These are phyloP conservation scores for Plasmodium vinckei DNA, from an alignment of 169 alveolate genomes.

Conservation along the genomic window DNA sequence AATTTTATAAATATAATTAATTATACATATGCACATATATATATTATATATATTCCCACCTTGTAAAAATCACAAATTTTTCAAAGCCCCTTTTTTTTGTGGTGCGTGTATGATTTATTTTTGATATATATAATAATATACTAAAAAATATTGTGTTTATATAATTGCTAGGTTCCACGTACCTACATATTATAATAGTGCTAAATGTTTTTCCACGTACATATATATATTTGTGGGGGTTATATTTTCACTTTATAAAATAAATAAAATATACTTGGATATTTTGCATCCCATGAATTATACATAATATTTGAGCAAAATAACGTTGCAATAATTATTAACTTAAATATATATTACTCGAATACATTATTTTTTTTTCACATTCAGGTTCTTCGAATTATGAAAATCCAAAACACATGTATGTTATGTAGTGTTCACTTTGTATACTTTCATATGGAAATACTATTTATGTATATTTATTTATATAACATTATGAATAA, in stretches of 20 bases:
- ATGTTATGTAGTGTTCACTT: conserved; percentile 5
- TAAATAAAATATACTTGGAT: neutral
- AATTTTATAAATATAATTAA: no score
- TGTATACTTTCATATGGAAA: conserved; percentile 10
- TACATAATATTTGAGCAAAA: conserved; percentile 23
- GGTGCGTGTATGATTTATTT: neutral
- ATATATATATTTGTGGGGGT: neutral
- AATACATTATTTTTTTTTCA: neutral
- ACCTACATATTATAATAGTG: neutral
- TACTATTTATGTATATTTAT: neutral
- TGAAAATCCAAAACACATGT: neutral
- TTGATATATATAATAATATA: neutral
- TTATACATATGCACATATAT: no score
- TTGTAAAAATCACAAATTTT: neutral
- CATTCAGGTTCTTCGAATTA: conserved; percentile 5
- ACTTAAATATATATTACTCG: no score
- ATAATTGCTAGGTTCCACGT: neutral
- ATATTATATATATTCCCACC: no score
- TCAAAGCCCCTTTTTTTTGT: neutral
- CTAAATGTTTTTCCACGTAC: neutral
- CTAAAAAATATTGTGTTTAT: neutral
- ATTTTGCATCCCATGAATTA: conserved; percentile 1
- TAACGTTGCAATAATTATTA: no score
- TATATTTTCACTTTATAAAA: conserved; percentile 1
- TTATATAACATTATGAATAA: neutral